Evolutionary conservation across 2,329 filamentous ascomycete genomes (phyloP).

Genomic region (Pestalotiopsis sp.): DNA sequence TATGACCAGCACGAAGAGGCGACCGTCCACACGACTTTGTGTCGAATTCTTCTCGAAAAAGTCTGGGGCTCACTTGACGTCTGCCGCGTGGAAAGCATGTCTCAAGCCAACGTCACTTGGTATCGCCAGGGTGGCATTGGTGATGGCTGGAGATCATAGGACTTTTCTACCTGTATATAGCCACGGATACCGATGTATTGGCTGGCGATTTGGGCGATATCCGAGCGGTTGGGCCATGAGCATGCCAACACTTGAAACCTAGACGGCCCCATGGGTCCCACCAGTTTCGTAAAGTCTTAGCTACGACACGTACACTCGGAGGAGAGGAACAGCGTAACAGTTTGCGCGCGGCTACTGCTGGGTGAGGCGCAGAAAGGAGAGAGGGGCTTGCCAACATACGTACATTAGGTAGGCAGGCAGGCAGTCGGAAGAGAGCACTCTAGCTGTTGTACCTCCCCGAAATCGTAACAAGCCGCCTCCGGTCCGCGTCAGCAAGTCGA

Average conservation of each 20-base stretch:
- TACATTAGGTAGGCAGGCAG: too few relatives aligned
- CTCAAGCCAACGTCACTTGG: not conserved
- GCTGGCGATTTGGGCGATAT: not conserved
- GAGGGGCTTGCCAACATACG: not conserved
- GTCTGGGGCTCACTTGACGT: not conserved
- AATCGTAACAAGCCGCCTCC: not conserved
- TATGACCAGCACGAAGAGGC: not conserved
- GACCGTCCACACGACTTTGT: not conserved
- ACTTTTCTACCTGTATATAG: not conserved
- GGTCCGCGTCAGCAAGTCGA: not conserved
- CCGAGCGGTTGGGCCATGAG: not conserved
- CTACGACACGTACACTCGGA: not conserved
- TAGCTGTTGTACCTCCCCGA: not conserved
- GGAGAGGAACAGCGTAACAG: not conserved
- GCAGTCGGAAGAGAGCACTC: not conserved
- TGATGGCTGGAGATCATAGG: not conserved
- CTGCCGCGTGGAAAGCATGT: not conserved
- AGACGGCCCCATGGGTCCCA: not conserved
- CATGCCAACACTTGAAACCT: not conserved
- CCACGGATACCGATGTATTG: not conserved
- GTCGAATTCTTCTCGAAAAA: not conserved
- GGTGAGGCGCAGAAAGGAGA: not conserved
- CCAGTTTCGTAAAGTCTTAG: not conserved
- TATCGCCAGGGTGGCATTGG: not conserved
- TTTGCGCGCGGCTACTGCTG: not conserved